Base-by-base conservation (phyloP, 208 protist genomes). In the Kentomonas sorsogonicus region DNA sequence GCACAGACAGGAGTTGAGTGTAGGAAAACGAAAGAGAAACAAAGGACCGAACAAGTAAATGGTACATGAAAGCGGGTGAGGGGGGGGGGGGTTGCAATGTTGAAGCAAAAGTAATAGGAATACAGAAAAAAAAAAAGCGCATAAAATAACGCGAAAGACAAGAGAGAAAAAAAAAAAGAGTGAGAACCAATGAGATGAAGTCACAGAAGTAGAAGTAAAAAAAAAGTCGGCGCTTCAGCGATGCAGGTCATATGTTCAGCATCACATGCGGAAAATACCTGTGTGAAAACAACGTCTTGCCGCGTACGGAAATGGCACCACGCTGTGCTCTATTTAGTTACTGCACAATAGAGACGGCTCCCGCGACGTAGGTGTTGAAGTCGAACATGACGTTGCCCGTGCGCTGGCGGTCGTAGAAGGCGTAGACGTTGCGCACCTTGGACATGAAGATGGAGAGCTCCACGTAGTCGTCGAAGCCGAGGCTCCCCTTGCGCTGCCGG, bases 391-490 rank as follows among this genome's bases (percentile, higher is more conserved):
- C 82, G 66, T 78, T 76, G 3, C 78, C 80, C 10, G 64, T 81
- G 45, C 72, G 74, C 54, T 88, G 57, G 22, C 78, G 70, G 48
- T 90, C 76, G 59, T 92, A 79, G 62, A 92, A 87, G 22, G 58
- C 45, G 43, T 89, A 94, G 22, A 77, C 72, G 55, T 90, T 77
- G 26, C 82, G 71, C 25, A 68, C 65, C 58, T 83, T 90, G 20
- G 74, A 79, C 1, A 94, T 59, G 47, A 91, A 91, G 50, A 94
- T 83, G 53, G 87, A 94, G n/a, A 91, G 69, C 55, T 94, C 81
- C 31, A 94, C 79, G 67, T 94, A 94, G 56, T 94, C 87, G 56
- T 94, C 87, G 47, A 94, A 90, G 54, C 72, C 81, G 36, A 94
- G 74, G 44, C 67, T 74, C 58, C 83, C 87, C 29, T 69, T 65